These are phyloP conservation scores for Nidula microcarpa DNA, from an alignment of 768 basidiomycete genomes.

Conservation along the genomic window DNA sequence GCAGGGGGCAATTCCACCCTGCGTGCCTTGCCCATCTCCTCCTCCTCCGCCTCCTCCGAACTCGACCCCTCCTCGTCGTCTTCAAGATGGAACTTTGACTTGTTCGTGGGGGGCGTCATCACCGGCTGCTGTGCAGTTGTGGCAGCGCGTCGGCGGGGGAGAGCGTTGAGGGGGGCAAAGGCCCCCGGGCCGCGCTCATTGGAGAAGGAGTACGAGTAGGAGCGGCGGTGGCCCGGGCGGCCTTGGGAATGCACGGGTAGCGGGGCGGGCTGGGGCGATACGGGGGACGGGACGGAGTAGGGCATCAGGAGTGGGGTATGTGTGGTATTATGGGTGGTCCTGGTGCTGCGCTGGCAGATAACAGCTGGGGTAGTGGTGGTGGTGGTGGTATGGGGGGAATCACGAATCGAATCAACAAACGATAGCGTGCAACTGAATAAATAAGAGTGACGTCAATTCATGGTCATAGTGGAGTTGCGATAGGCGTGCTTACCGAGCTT, in stretches of 20 bases:
- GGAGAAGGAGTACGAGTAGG: conserved; percentile 24
- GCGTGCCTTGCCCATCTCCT: conserved; percentile 1
- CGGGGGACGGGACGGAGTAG: conserved; percentile 20
- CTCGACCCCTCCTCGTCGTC: conserved; percentile 8
- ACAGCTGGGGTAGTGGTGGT: too few species aligned
- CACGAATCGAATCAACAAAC: too few species aligned
- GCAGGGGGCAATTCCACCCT: too few species aligned
- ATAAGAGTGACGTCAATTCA: too few species aligned
- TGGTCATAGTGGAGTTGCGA: too few species aligned
- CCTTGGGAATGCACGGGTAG: conserved; percentile 22
- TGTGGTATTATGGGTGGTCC: too few species aligned
- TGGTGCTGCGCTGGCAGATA: too few species aligned
- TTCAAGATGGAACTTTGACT: conserved; percentile 12
- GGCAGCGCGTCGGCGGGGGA: conserved; percentile 29
- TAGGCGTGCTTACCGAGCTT: too few species aligned
- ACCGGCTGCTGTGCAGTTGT: conserved; percentile 7
- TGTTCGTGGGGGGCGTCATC: conserved; percentile 4
- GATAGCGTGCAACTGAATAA: too few species aligned
- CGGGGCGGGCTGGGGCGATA: conserved; percentile 7
- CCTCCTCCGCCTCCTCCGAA: conserved; percentile 19
- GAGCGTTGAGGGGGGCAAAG: conserved; percentile 41
- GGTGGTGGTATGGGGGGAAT: too few species aligned
- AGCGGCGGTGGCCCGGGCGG: conserved; percentile 31
- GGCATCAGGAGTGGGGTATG: too few species aligned
- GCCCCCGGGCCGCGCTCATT: conserved; percentile 42